Evolutionary conservation across 495 filamentous ascomycete species (phyloP).

Genomic region (Amniculicola lignicola): DNA sequence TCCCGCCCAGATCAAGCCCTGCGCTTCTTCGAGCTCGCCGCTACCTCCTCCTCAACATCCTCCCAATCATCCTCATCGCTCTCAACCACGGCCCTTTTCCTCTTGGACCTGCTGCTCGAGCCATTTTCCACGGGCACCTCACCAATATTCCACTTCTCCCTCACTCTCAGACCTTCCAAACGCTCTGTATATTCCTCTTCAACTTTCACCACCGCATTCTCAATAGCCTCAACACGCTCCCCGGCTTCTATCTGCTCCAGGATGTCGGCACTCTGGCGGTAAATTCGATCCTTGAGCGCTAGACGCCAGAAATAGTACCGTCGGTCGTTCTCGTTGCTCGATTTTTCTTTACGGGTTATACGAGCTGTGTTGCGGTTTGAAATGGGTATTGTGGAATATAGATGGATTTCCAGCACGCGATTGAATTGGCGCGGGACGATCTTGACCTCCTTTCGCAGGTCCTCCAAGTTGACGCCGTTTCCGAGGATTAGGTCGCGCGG

Average conservation of each 20-base stretch:
- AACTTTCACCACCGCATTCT: slow-evolving; percentile 71
- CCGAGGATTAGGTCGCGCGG: slow-evolving; percentile 65
- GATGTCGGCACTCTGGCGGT: slow-evolving; percentile 69
- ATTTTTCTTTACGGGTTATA: slow-evolving; percentile 55
- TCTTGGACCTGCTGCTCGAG: slow-evolving; percentile 31
- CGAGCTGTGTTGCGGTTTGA: slow-evolving; percentile 57
- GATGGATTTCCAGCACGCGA: slow-evolving; percentile 82
- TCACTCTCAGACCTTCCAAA: slow-evolving; percentile 52
- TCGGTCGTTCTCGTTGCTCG: slow-evolving; percentile 54
- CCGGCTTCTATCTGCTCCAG: slow-evolving; percentile 72
- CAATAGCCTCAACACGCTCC: slow-evolving; percentile 78
- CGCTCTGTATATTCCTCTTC: slow-evolving; percentile 77
- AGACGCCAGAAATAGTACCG: slow-evolving; percentile 79
- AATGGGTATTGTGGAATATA: slow-evolving; percentile 69
- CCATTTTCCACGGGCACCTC: slow-evolving; percentile 22
- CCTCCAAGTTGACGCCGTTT: slow-evolving; percentile 49
- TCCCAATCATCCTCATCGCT: slow-evolving; percentile 28
- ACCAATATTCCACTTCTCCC: slow-evolving; percentile 38
- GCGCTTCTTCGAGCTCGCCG: slow-evolving; percentile 14
- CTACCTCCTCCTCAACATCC: slow-evolving; percentile 5
- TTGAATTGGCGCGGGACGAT: slow-evolving; percentile 85
- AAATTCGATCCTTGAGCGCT: slow-evolving; percentile 76
- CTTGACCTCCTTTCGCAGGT: slow-evolving; percentile 64
- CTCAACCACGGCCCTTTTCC: slow-evolving; percentile 49
- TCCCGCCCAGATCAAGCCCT: too few relatives aligned